Evolutionary conservation across 129 eudicot species (phyloP).

Genomic region (Gnaphalium uliginosum): DNA sequence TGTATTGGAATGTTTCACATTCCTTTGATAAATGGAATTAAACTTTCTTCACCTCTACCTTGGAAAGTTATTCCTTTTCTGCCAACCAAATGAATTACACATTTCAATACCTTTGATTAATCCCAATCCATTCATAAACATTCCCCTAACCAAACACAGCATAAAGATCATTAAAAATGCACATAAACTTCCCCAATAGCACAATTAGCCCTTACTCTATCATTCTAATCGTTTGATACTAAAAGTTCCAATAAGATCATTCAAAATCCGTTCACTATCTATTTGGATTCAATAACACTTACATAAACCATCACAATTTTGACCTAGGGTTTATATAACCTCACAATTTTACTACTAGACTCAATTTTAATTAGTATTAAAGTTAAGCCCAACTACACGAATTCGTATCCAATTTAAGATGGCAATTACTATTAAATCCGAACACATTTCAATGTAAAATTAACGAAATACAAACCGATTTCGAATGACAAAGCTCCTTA

Average conservation of each 20-base stretch:
- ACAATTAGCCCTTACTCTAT: background rate
- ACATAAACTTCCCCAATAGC: background rate
- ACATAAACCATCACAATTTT: background rate
- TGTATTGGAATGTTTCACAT: too few relatives aligned
- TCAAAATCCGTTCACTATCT: background rate
- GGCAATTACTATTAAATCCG: background rate
- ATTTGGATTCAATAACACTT: background rate
- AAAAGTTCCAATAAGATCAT: background rate
- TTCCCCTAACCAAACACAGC: background rate
- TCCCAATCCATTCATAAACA: too few relatives aligned
- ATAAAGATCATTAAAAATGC: background rate
- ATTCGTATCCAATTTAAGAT: background rate
- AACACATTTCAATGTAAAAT: background rate
- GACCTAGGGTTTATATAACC: constrained; percentile 9
- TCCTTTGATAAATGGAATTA: too few relatives aligned
- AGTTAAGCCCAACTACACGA: background rate
- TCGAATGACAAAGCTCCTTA: constrained; percentile 63
- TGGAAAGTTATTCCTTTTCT: too few relatives aligned
- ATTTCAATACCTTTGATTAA: too few relatives aligned
- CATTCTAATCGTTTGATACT: background rate
- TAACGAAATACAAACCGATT: constrained; percentile 45
- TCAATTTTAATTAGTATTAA: background rate
- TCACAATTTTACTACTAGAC: constrained; percentile 1
- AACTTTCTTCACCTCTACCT: too few relatives aligned
- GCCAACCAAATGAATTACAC: too few relatives aligned